Evolutionary conservation across 768 basidiomycete species (phyloP), one percentile per base, ranked within the genome.

Genomic region (Suillus bovinus): DNA sequence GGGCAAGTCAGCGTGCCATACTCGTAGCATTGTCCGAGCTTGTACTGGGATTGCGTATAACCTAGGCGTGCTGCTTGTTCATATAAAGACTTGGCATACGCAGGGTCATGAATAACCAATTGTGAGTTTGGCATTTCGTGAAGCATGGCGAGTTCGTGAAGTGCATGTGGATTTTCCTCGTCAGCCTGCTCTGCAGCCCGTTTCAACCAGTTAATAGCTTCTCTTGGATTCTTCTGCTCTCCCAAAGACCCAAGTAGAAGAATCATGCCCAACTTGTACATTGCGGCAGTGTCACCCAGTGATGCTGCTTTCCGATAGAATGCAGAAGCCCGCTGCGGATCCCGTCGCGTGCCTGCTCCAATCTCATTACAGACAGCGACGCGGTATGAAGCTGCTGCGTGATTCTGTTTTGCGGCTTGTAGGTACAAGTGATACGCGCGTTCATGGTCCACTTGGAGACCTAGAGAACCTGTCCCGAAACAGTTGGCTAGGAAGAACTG

Each of bases 251-350:
- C 96, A 39, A 92, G 85, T 24, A 99, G 81, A 34, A 97, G 82
- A 65, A 98, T 91, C 90, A 97, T 96, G n/a, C 95, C 95, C n/a
- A 99, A 86, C 75, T 99, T 99, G 80, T 97, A 99, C 97, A 99
- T 99, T 4, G 95, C 97, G 31, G 96, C 88, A 0, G 96, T 98
- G 74, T 99, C 97, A 22, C 96, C 96, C 39, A 99, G 79, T 1
- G 94, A 94, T 10, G 95, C 95, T 5, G 97, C 93, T 75, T 98
- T 98, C 63, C 96, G 88, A 78, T 98, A 99, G 72, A 99, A 98
- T 5, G 94, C 89, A 31, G 94, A 89, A 9, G 97, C 97, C 50
- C 97, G 86, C 24, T 87, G 82, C 0, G 88, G 88, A 70, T 99
- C 96, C 68, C 88, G 84, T 68, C 90, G 85, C 1, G 97, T 99